Base-by-base conservation (phyloP, 306 rosid genomes). In the Gastrolobium bilobum region DNA sequence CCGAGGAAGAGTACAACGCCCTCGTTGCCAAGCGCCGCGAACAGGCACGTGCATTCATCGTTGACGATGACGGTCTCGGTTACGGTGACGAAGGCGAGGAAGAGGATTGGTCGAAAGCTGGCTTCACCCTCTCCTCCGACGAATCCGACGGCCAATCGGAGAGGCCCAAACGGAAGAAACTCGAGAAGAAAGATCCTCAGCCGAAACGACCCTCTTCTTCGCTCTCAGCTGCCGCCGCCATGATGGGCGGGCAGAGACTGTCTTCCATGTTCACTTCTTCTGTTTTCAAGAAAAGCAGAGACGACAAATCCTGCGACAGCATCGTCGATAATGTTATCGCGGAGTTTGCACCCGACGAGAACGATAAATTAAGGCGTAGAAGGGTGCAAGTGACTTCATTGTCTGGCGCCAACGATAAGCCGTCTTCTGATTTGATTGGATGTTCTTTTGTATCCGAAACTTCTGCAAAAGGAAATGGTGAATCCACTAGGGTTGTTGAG, bases 1-100 rank as follows among this genome's bases (percentile, higher is more conserved):
- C 73, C 0, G 99, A 95, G 35, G 98, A 95, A 3, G 98, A 95
- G 82, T 95, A 95, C 84, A 91, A 88, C 33, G 89, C 96, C 0
- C 84, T 95, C 1, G 97, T 90, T 0, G 97, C 99, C 47, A 91
- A 89, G 73, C 94, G 98, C 63, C 91, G 98, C 0, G 97, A 95
- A 20, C 87, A 95, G 76, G 87, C 82, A 37, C 75, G 80, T 2
- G 81, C 83, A 10, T 95, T 95, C 79, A 91, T 95, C 46, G 91
- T 93, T 6, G 98, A 93, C 70, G 98, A 91, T 43, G 91, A 95
- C 7, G 98, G 98, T 5, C 81, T 93, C 0, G 99, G 99, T 20
- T 91, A 92, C 48, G 84, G 89, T 43, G 99, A 95, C 64, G 96
- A 88, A 75, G 99, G 98, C 11, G 96, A 91, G 88, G 99, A 95